Conservation (phyloP, 208 protist genomes). For the Trypanosoma conorhini region DNA sequence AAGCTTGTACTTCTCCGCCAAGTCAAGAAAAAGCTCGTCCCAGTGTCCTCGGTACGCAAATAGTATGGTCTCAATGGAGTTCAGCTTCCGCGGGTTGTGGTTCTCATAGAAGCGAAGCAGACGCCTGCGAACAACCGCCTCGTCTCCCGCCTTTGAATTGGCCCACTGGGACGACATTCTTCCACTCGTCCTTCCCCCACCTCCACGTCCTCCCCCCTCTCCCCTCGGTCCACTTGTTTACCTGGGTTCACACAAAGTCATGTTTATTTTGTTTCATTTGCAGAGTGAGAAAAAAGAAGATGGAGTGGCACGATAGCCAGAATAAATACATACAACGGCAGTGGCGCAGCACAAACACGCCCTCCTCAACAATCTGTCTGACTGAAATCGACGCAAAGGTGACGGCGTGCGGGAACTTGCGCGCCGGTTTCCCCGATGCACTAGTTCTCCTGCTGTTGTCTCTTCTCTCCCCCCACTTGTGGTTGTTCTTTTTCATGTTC, state of each 20-base stretch:
- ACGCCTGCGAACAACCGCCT: conserved; percentile 1
- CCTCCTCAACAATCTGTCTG: no score
- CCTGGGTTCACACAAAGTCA: no score
- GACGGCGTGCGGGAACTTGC: not conserved
- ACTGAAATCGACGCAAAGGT: no score
- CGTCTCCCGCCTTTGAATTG: not conserved
- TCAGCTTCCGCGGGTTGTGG: conserved; percentile 14
- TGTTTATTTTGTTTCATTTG: no score
- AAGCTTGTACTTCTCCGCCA: conserved; percentile 19
- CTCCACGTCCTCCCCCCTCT: not conserved
- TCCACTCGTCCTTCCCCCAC: not conserved
- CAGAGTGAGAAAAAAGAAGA: no score
- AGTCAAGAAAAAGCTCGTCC: conserved; percentile 16
- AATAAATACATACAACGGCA: no score
- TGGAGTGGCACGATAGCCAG: no score
- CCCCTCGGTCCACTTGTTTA: not conserved
- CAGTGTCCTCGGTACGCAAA: conserved; percentile 21
- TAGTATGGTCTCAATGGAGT: conserved; percentile 21
- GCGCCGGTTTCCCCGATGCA: not conserved
- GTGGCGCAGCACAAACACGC: no score
- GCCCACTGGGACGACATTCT: conserved; percentile 15
- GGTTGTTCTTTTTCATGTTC: no score
- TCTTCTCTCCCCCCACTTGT: no score
- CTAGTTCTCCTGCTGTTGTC: no score
- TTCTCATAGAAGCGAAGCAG: conserved; percentile 23